Evolutionary conservation across 148 eudicot genomes (phyloP).

Genomic region (Beta vulgaris): DNA sequence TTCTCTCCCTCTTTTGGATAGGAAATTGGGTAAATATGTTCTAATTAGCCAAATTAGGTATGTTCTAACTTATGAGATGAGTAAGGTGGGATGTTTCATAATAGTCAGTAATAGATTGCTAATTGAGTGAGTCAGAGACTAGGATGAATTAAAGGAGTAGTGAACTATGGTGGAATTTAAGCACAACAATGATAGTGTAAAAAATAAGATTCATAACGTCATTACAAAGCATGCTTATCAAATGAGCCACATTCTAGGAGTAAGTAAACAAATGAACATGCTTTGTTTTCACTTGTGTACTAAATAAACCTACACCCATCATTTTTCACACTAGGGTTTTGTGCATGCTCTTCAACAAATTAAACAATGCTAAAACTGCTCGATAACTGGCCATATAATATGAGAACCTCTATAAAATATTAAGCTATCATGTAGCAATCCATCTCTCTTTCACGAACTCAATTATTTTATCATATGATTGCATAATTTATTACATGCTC

Average conservation of each 20-base stretch:
- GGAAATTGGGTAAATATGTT: too few relatives aligned
- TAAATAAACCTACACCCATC: conserved; percentile 25
- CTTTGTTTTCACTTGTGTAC: conserved; percentile 2
- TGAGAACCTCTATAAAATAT: not conserved
- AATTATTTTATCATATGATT: conserved; percentile 26
- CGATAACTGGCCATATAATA: conserved; percentile 1
- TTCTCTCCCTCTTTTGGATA: too few relatives aligned
- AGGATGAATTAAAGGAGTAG: not conserved
- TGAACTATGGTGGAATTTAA: not conserved
- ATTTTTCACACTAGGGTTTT: conserved; percentile 26
- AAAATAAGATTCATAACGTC: conserved; percentile 20
- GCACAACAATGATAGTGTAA: conserved; percentile 18
- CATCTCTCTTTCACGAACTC: conserved; percentile 14
- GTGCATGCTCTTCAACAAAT: conserved; percentile 18
- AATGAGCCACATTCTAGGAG: conserved; percentile 8
- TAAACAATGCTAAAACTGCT: not conserved
- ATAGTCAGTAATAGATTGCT: too few relatives aligned
- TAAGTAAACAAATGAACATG: conserved; percentile 14
- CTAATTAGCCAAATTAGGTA: too few relatives aligned
- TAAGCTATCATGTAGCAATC: not conserved
- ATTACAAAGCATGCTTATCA: conserved; percentile 29
- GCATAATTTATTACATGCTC: conserved; percentile 18
- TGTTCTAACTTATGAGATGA: too few relatives aligned
- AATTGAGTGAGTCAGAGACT: too few relatives aligned
- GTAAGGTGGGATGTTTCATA: too few relatives aligned